Evolutionary conservation across 176 grass and related monocot genomes (phyloP), one percentile per base, ranked within the genome.

Genomic region (Oryza australiensis): DNA sequence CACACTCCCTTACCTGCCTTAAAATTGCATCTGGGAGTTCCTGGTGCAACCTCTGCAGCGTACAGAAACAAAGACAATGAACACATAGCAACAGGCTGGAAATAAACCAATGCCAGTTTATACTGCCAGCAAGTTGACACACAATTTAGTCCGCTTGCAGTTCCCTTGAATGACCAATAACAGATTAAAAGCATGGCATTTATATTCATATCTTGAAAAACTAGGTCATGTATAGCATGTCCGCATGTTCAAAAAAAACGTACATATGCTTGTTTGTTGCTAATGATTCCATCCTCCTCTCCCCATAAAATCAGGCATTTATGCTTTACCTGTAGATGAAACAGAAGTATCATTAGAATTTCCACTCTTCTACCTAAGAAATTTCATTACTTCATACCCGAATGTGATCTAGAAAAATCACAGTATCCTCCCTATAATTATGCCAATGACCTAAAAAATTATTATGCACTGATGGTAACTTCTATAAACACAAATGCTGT

Each of bases 241-340:
- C 13, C 1, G 16, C 48, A 62, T 46, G 60, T 23, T 49, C 34
- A 35, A 80, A 73, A n/a, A 13, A 66, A 87, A 83, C 92, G 73
- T 93, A 98, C 95, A 16, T 89, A 85, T 85, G 84, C 90, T 38
- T 90, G 42, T 82, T 90, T 87, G 55, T 85, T 98, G 80, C 86
- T 88, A 65, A 98, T 87, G 68, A 98, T 88, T 71, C 72, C 73
- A 73, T 98, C 95, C 42, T 95, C 92, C 69, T 91, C 88, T 72
- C 95, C 95, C 95, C 92, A 98, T 82, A 98, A 74, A 28, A 98
- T 81, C 33, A 98, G 83, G 70, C 88, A 95, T 72, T 88, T 89
- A 42, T 95, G 79, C 42, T 98, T 91, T 73, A 98, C 86, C 95
- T 98, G 78, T 76, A 77, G 32, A 87, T 2, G 27, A 42, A n/a